A percentile compares a stretch with the other conserved stretches of the same genome.
phyloP scores from a whole-genome alignment of 2,329 filamentous ascomycete species.

The Apiospora sp. region DNA sequence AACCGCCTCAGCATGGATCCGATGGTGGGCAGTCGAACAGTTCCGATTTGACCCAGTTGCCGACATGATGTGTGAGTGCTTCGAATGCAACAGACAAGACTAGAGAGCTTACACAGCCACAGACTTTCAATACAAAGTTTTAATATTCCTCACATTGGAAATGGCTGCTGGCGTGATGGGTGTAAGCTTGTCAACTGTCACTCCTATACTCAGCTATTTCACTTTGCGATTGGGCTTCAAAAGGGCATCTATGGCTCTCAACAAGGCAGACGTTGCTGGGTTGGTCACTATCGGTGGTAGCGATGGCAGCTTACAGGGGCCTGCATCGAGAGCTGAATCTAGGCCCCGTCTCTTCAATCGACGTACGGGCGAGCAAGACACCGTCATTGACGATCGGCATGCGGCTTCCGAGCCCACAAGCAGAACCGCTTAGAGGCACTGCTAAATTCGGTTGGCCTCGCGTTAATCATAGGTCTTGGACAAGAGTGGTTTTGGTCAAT shows the following conservation, averaged over 20 bases:
- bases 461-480: neutral
- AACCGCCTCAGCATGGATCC: neutral
- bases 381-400: neutral
- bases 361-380: neutral
- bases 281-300: neutral
- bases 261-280: neutral
- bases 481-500: neutral
- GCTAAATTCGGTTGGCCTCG: neutral
- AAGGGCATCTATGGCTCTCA: neutral
- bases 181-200: neutral
- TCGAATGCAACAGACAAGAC: neutral
- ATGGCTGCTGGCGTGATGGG: neutral
- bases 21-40: neutral
- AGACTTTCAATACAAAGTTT: neutral
- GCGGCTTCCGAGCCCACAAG: neutral
- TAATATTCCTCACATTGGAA: neutral
- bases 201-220: constrained; percentile 6
- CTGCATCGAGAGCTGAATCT: neutral
- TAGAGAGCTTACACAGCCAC: neutral
- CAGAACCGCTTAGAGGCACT: neutral
- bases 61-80: neutral
- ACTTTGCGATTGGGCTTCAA: neutral
- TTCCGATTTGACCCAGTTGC: neutral
- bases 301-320: neutral
- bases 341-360: neutral